Base-by-base conservation (phyloP, 2,329 filamentous ascomycete genomes). In the Botrytis hyacinthi region DNA sequence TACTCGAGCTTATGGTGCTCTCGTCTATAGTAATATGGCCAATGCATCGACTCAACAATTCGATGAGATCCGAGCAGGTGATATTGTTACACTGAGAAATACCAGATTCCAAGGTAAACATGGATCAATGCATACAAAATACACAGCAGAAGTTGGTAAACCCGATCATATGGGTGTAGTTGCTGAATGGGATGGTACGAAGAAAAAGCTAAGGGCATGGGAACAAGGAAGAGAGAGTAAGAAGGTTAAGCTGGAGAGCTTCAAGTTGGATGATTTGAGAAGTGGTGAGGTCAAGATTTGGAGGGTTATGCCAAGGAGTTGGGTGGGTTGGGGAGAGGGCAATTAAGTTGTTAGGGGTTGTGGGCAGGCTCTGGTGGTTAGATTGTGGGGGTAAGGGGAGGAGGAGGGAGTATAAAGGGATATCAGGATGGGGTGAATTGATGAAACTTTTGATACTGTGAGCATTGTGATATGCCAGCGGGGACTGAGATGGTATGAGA, bases 231-330 rank as follows among this genome's bases (percentile, higher is more conserved):
- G 95, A 22, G 95, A 98, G 85, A 95, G 90, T 82, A 95, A 92
- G 83, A 98, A 98, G 86, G 91, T 97, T 72, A 96, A 97, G 85
- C 85, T 93, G 75, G 95, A 98, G 86, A 97, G 94, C 83, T 98
- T 95, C 84, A 93, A 95, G 84, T 87, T 99, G 75, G 94, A 95
- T 62, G 96, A 99, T 84, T 81, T 99, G 81, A 88, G 93, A 81
- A 95, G 92, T 82, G 96, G 96, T 29, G 96, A 99, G 84, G 95
- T 98, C 78, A 95, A 96, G 85, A 94, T 99, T 75, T 99, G 96
- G 96, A 89, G 96, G 73, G 92, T 98, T 63, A 97, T 98, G 89
- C 93, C 93, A 57, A 88, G 93, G 79, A 91, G 88, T 81, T 99
- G 95, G 94, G 91, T 98, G 70, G 94, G 95, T 37, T 98, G 95